phyloP scores from a whole-genome alignment of 2,329 filamentous ascomycete genomes.

The Cladorrhinum sp. region DNA sequence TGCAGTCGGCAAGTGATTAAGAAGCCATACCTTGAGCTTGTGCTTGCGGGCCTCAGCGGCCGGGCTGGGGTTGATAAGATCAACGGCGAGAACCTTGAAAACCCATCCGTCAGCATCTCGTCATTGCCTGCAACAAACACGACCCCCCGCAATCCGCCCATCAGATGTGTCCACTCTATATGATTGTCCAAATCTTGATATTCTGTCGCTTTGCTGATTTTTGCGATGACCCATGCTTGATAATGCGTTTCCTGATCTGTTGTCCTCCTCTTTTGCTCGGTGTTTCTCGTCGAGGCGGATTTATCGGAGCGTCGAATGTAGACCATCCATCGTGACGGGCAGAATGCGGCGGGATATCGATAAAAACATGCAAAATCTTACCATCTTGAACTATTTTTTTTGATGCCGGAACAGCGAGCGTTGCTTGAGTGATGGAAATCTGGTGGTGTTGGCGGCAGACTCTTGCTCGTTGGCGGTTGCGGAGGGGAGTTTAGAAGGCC shows the following conservation, averaged over 20 bases:
- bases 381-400: slow-evolving; percentile 61
- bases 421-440: slow-evolving; percentile 51
- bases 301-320: slow-evolving; percentile 5
- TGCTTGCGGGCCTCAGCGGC: slow-evolving; percentile 99
- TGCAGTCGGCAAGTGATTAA: not conserved
- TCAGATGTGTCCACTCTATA: not conserved
- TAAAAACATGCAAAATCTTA: slow-evolving; percentile 43
- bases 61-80: slow-evolving; percentile 98
- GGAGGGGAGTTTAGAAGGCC: slow-evolving; percentile 35
- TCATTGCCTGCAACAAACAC: slow-evolving; percentile 5
- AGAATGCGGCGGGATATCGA: slow-evolving; percentile 18
- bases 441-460: slow-evolving; percentile 47
- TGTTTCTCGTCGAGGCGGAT: slow-evolving; percentile 7
- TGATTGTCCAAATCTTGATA: not conserved
- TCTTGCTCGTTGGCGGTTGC: slow-evolving; percentile 50
- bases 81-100: slow-evolving; percentile 95
- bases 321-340: slow-evolving; percentile 12
- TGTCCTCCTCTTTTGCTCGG: not conserved
- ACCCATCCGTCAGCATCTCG: slow-evolving; percentile 46
- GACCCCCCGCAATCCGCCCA: not conserved
- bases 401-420: slow-evolving; percentile 44
- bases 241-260: not conserved
- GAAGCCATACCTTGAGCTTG: slow-evolving; percentile 92
- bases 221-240: not conserved
- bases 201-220: not conserved